Conservation (phyloP, 1,284 basidiomycete species). For the Agroathelia rolfsii region DNA sequence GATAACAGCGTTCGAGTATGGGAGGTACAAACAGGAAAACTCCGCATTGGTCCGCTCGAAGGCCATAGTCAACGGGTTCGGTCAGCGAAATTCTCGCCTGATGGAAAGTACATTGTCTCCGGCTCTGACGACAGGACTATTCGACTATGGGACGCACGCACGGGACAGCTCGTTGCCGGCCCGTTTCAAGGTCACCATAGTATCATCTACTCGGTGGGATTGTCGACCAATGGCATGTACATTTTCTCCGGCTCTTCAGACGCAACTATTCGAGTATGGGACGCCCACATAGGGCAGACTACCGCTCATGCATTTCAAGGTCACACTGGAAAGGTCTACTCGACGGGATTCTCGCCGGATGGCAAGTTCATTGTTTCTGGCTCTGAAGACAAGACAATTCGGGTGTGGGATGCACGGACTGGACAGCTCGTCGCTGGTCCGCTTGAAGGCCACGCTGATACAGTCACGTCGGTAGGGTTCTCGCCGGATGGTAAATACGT, state of each 20-base stretch:
- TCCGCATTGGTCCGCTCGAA: constrained; percentile 3
- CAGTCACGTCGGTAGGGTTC: constrained; percentile 9
- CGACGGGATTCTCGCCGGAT: constrained; percentile 15
- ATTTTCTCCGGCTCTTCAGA: constrained; percentile 18
- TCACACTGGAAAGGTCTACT: constrained; percentile 9
- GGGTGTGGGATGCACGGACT: constrained; percentile 14
- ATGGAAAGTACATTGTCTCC: constrained; percentile 8
- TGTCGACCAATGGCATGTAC: constrained; percentile 15
- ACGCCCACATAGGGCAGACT: no score
- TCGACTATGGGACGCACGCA: constrained; percentile 10
- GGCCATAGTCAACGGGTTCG: constrained; percentile 8
- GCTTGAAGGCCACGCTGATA: constrained; percentile 3
- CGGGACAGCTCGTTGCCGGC: not conserved
- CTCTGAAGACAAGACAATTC: constrained; percentile 14
- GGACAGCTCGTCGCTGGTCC: no score
- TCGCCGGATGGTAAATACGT: constrained; percentile 14
- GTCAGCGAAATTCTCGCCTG: constrained; percentile 11
- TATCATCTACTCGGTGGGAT: constrained; percentile 11
- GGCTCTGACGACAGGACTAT: constrained; percentile 10
- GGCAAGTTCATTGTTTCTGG: constrained; percentile 13
- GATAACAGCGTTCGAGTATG: constrained; percentile 17
- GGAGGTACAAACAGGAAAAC: constrained; percentile 10
- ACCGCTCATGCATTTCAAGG: no score
- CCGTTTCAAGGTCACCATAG: constrained; percentile 3
- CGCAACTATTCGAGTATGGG: constrained; percentile 14